phyloP scores from a whole-genome alignment of 129 eudicot species.

The Tagetes erecta region DNA sequence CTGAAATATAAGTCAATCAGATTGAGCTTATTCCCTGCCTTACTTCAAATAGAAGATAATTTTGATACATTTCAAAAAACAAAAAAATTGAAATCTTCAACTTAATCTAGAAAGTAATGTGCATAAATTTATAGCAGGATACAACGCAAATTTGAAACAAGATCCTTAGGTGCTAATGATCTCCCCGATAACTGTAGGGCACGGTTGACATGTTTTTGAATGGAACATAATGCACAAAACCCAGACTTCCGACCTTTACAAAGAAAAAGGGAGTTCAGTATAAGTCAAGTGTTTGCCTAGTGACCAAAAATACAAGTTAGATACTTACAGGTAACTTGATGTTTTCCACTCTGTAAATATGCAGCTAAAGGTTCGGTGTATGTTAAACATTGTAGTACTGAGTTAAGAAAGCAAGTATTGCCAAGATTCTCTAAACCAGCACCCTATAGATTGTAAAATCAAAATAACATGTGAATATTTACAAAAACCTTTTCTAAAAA shows the following conservation, averaged over 20 bases:
- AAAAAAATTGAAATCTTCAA: neutral
- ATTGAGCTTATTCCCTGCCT: slow-evolving; percentile 5
- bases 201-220: slow-evolving; percentile 92
- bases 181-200: slow-evolving; percentile 85
- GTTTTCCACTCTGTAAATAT: slow-evolving; percentile 87
- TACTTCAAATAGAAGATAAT: neutral
- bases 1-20: neutral
- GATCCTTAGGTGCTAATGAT: slow-evolving; percentile 85
- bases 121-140: slow-evolving; percentile 46
- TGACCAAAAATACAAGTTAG: neutral
- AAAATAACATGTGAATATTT: slow-evolving; percentile 4
- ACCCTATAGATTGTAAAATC: slow-evolving; percentile 43
- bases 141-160: slow-evolving; percentile 88
- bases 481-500: neutral
- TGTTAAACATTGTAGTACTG: slow-evolving; percentile 90
- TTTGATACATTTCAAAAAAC: neutral
- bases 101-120: neutral
- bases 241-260: slow-evolving; percentile 81
- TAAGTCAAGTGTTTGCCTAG: neutral
- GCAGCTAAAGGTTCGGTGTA: slow-evolving; percentile 96
- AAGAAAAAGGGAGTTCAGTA: neutral
- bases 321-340: slow-evolving; percentile 80
- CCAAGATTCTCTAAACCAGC: slow-evolving; percentile 98
- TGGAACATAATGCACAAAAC: slow-evolving; percentile 94
- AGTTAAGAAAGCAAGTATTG: slow-evolving; percentile 91